Conservation (phyloP, 805 yeast species). For the Dipodascus albidus region DNA sequence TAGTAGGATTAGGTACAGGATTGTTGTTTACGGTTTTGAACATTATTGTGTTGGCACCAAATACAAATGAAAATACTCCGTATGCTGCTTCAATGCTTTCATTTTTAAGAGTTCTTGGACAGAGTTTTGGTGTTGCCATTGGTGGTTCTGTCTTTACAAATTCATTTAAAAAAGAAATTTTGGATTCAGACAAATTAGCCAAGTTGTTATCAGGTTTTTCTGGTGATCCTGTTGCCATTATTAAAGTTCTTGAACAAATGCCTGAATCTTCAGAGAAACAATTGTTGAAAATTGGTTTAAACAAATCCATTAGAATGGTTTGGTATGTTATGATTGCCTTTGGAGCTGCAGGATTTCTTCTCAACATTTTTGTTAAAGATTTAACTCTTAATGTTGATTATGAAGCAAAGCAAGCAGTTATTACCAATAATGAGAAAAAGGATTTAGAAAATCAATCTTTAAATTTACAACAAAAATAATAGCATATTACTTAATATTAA, state of each 20-base stretch:
- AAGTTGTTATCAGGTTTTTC: slow-evolving; percentile 6
- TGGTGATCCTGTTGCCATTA: slow-evolving; percentile 13
- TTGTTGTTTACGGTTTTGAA: slow-evolving; percentile 31
- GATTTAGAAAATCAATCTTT: slow-evolving; percentile 1
- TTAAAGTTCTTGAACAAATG: slow-evolving; percentile 13
- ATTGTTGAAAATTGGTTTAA: slow-evolving; percentile 11
- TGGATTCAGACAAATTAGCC: slow-evolving; percentile 5
- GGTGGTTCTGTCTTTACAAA: slow-evolving; percentile 24
- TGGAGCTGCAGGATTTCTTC: slow-evolving; percentile 13
- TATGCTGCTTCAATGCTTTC: slow-evolving; percentile 23
- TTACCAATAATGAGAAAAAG: slow-evolving; percentile 2
- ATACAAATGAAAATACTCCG: slow-evolving; percentile 18
- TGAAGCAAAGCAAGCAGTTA: slow-evolving; percentile 13
- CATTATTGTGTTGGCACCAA: slow-evolving; percentile 21
- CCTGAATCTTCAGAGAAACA: slow-evolving; percentile 8
- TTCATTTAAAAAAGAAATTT: slow-evolving; percentile 3
- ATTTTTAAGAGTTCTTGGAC: slow-evolving; percentile 21
- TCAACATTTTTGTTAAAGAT: slow-evolving; percentile 16
- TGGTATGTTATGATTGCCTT: slow-evolving; percentile 14
- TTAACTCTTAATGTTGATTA: slow-evolving; percentile 16
- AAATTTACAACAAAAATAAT: too few relatives aligned
- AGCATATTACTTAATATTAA: too few relatives aligned
- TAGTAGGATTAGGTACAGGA: slow-evolving; percentile 39
- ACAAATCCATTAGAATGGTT: slow-evolving; percentile 13
- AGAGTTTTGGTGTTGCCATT: slow-evolving; percentile 23